Base-by-base conservation (phyloP, 129 eudicot genomes). In the Pittosporum tobira region DNA sequence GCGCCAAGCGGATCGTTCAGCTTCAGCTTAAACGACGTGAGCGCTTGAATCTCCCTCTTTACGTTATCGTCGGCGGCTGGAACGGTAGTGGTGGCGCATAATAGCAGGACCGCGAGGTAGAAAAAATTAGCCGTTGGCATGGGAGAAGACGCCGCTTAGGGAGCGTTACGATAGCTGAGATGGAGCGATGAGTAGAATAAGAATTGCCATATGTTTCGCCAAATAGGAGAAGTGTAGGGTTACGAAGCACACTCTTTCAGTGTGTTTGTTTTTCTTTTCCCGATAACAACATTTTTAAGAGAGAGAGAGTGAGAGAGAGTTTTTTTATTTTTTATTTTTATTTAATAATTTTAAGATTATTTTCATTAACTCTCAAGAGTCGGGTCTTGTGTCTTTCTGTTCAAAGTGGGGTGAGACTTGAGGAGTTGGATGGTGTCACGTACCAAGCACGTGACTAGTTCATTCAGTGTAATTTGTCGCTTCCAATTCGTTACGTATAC, bases 121-220 rank as follows among this genome's bases (percentile, higher is more conserved):
- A 71, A 59, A 51, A 78, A 72, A 62, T 46, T 74, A 73, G 86
- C 83, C 85, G 83, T 81, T 81, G 89, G 64, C 94, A 85, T 85
- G 60, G 79, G 62, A 13, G 63, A 37, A 22, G 45, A n/a, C n/a
- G n/a, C n/a, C n/a, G n/a, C n/a, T n/a, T n/a, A n/a, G n/a, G n/a
- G n/a, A n/a, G n/a, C n/a, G n/a, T n/a, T n/a, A n/a, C n/a, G n/a
- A n/a, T n/a, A n/a, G n/a, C n/a, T n/a, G n/a, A n/a, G n/a, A n/a
- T n/a, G n/a, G n/a, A n/a, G n/a, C n/a, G n/a, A 40, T 40, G 5
- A 16, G 48, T 44, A 2, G 19, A 16, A 44, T 0, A 2, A 18
- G 49, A 16, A 45, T 45, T 7, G 49, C 49, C 49, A 45, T 44
- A 16, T 44, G 5, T 3, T 4, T 45, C 15, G 30, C 14, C 40